Evolutionary conservation across 2,329 filamentous ascomycete species (phyloP), one percentile per base, ranked within the genome.

Genomic region (Didymella segeticola): DNA sequence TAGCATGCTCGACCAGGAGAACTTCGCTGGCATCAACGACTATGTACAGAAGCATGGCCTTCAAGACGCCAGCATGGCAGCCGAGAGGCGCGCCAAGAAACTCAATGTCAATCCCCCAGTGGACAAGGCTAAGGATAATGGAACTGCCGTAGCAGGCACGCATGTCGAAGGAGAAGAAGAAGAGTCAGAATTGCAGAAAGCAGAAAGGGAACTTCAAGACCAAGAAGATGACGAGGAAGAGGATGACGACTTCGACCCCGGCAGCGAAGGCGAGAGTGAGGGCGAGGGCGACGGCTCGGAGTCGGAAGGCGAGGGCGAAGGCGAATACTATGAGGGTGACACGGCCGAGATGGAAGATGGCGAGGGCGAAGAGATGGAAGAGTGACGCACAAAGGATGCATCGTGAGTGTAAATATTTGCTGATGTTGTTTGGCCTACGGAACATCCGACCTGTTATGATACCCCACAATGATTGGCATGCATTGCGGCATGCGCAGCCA

Each of bases 1-100:
- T 60, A 82, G 80, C 34, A 88, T 88, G 85, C 75, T 88, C 34
- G 86, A 88, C 58, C 85, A 88, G 63, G 82, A 80, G 8, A 83
- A 88, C 64, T 87, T 82, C 60, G 76, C 79, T 0, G 84, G 83
- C 14, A 87, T 88, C 41, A 85, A 87, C 58, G 76, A 77, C 5
- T 88, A 87, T 58, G 78, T 88, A 53, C 85, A 85, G 68, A 77
- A 79, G 25, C 84, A 87, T 63, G 78, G 79, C 5, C 73, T 88
- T 26, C 84, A 88, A 48, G 86, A 88, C 64, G 83, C 85, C 2
- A 86, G 83, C 64, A 77, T 88, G 72, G 86, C 86, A 1, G 84
- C 83, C 22, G 78, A 80, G 26, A 74, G 86, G 30, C 77, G 83
- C 22, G 86, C 86, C 5, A 86, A 86, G 75, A 82, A 79, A 56